Percentiles rank a stretch among this genome's conserved stretches.
Conservation (phyloP, 2,329 filamentous ascomycete species). For the Trichoderma citrinoviride region DNA sequence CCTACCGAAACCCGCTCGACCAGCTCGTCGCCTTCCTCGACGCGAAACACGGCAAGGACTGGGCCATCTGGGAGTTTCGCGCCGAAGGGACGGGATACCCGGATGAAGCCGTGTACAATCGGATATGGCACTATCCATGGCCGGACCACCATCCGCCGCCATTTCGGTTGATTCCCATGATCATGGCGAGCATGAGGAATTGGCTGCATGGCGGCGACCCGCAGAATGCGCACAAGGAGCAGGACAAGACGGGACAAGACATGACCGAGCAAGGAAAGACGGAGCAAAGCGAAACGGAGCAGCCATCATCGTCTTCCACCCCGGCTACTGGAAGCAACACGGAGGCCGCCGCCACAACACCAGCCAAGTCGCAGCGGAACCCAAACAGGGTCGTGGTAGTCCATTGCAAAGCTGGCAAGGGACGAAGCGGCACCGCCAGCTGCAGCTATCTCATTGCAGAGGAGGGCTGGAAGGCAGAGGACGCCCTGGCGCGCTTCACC, state of each 20-base stretch:
- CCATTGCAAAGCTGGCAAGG: constrained; percentile 97
- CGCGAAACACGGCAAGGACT: constrained; percentile 74
- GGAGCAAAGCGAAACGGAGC: no score
- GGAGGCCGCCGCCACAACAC: not conserved
- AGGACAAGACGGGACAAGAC: not conserved
- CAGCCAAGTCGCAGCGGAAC: constrained; percentile 34
- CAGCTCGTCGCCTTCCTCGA: constrained; percentile 86
- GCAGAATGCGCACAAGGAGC: constrained; percentile 17
- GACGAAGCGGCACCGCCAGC: constrained; percentile 81
- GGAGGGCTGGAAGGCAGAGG: constrained; percentile 59
- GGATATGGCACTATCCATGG: constrained; percentile 90
- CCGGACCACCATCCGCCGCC: constrained; percentile 97
- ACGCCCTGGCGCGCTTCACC: constrained; percentile 62
- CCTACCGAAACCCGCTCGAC: constrained; percentile 91
- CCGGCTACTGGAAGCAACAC: not conserved
- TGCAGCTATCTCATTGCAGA: constrained; percentile 90
- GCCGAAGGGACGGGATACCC: constrained; percentile 96
- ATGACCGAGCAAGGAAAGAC: no score
- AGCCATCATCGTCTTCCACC: not conserved
- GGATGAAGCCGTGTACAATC: constrained; percentile 79
- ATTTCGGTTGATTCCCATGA: constrained; percentile 81
- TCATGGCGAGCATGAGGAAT: constrained; percentile 88
- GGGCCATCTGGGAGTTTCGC: constrained; percentile 97
- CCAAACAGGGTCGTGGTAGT: constrained; percentile 73
- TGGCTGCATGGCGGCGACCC: constrained; percentile 64